Conservation (phyloP, 164 flowering plant genomes). For the Piper longum region DNA sequence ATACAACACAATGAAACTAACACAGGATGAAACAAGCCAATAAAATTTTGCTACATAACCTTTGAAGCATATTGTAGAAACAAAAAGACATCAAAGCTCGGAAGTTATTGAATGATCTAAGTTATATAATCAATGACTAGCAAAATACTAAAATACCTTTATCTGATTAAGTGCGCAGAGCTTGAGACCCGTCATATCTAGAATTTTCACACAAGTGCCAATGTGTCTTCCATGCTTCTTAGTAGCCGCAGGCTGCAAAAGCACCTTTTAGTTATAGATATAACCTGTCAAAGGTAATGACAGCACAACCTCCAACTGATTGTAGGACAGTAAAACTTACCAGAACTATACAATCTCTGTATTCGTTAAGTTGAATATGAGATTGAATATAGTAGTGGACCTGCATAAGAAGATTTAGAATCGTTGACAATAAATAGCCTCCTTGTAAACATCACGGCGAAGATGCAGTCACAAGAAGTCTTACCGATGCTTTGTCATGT, state of each 20-base stretch:
- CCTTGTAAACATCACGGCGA: background rate
- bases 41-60: background rate
- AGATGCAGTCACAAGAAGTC: slow-evolving; percentile 9
- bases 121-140: background rate
- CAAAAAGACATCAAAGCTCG: no score
- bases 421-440: background rate
- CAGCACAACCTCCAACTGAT: background rate
- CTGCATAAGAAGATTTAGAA: slow-evolving; percentile 20
- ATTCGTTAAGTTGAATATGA: slow-evolving; percentile 96
- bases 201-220: slow-evolving; percentile 69
- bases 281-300: background rate
- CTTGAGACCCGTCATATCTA: slow-evolving; percentile 95
- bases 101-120: background rate
- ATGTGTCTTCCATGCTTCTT: slow-evolving; percentile 53
- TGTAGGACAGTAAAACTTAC: slow-evolving; percentile 24
- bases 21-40: background rate
- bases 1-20: no score
- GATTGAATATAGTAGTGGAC: slow-evolving; percentile 85
- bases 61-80: background rate
- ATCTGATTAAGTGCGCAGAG: slow-evolving; percentile 78
- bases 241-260: slow-evolving; percentile 59
- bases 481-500: slow-evolving; percentile 90
- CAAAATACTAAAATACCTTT: slow-evolving; percentile 36
- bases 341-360: slow-evolving; percentile 82
- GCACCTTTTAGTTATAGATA: background rate